Evolutionary conservation across 2,329 filamentous ascomycete species (phyloP), one percentile per base, ranked within the genome.

Genomic region (Albifimbria verrucaria): DNA sequence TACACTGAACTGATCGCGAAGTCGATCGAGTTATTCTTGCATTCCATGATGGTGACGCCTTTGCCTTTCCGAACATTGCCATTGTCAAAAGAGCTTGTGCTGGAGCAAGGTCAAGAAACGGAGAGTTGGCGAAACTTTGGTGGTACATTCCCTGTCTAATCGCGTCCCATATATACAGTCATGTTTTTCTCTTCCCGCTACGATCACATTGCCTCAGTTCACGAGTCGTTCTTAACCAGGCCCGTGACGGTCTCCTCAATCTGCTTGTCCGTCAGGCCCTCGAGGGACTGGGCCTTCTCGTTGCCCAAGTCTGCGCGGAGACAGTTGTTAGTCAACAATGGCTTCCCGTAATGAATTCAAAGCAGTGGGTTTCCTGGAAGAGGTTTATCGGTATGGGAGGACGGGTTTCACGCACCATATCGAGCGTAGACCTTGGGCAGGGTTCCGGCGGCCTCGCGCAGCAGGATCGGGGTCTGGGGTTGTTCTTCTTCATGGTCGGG

Each of bases 401-500:
- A 46, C 7, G 23, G n/a, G 18, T 48, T 21, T 5, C 21, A 59
- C 68, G 57, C 73, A 96, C 91, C 93, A 71, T 95, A 99, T 86
- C 94, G 83, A 62, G 93, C 92, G 74, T 88, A 97, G 59, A 99
- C 85, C 72, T 85, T 88, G 59, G 94, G 93, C 70, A 89, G 78
- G 51, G 90, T 90, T 67, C 90, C 91, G 63, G 84, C 78, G 50
- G 93, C 94, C 79, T 97, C 94, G 69, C 94, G 90, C 67, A 99
- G 86, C 79, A 99, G 80, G 74, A 99, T 97, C 51, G 94, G 94
- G 48, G 83, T 92, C 73, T 89, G 79, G 53, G 94, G 79, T 99
- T 99, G 82, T 93, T 90, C 81, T 96, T 95, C 86, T 99, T 99
- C 93, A 99, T 97, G 55, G 90, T 94, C 46, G 94, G 94, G 75